Percentiles rank a stretch among this genome's conserved stretches.
These are phyloP conservation scores for Daldinia bambusicola DNA, from an alignment of 495 filamentous ascomycete species.

Conservation along the genomic window DNA sequence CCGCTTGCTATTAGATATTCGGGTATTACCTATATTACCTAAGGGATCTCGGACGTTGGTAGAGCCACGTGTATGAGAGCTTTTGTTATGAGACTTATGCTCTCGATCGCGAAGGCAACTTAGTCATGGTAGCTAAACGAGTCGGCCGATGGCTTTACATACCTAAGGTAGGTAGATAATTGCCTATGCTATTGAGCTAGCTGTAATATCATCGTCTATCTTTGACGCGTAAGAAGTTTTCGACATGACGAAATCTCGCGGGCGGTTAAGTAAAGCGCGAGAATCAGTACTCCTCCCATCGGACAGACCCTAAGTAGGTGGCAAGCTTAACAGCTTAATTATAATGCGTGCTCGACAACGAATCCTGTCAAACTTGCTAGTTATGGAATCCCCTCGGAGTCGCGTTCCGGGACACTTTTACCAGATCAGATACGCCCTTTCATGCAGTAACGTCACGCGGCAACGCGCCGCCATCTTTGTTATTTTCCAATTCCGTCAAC, in stretches of 20 bases:
- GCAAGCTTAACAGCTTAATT: constrained; percentile 24
- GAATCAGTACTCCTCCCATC: constrained; percentile 32
- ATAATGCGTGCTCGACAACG: constrained; percentile 19
- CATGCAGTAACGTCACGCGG: constrained; percentile 31
- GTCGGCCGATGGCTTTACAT: neutral
- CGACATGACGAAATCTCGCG: constrained; percentile 14
- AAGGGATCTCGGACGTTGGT: neutral
- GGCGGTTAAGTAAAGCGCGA: constrained; percentile 17
- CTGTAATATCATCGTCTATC: neutral
- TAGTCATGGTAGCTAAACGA: neutral
- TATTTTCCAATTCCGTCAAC: constrained; percentile 28
- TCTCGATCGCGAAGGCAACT: neutral
- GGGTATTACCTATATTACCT: neutral
- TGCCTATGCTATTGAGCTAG: neutral
- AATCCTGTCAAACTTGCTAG: constrained; percentile 8
- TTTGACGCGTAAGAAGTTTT: constrained; percentile 21
- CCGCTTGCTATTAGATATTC: neutral
- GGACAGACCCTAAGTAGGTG: constrained; percentile 25
- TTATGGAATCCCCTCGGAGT: constrained; percentile 35
- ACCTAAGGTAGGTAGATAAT: no score
- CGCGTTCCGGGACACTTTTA: constrained; percentile 29
- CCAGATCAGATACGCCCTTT: constrained; percentile 27
- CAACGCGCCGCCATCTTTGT: constrained; percentile 11
- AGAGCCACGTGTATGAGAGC: neutral
- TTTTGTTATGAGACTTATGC: neutral